Base-by-base conservation (phyloP, 2,329 filamentous ascomycete genomes). In the Chalaropsis ovoidea region DNA sequence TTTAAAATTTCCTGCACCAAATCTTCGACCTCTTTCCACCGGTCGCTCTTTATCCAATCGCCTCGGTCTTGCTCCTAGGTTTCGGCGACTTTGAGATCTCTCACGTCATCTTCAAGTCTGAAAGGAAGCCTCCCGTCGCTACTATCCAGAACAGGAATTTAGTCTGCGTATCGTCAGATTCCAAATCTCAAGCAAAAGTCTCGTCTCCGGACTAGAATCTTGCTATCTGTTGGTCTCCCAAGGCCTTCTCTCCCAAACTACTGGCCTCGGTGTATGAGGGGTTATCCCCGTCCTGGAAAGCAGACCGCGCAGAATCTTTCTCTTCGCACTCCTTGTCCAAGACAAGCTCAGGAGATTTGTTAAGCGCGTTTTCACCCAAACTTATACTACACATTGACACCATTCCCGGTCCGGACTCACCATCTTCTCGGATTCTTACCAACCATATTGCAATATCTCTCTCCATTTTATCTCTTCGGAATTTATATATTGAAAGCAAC, bases 231-330 rank as follows among this genome's bases (percentile, higher is more conserved):
- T 65, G 58, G 66, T 62, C 66, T 42, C 39, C 24, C 47, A 58
- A 45, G 62, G 58, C 62, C 60, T 62, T 60, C 60, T 67, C 54
- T n/a, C 39, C 41, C 22, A 62, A 22, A 31, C n/a, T 31, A 54
- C 35, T 41, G 5, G 22, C 31, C 3, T 49, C 47, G 19, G 56
- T 65, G 66, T 39, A 67, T 67, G 66, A 67, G 66, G 65, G 66
- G 66, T 64, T 52, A 43, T 45, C 61, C 66, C 66, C 66, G 42
- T 62, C 42, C 61, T 31, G 47, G 47, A 67, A 67, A 60, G 62
- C 58, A 67, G 66, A 49, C 49, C 49, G 63, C 63, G 63, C 63
- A 64, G 63, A 56, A 64, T 58, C 54, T 45, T 64, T 58, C 63
- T 64, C 63, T 64, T 64, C 63, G 63, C 63, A 64, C 52, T 56